Percentiles rank a stretch among this genome's conserved stretches.
Conservation (phyloP, 352 stramenopile species). For the Globisporangium carolinianum region DNA sequence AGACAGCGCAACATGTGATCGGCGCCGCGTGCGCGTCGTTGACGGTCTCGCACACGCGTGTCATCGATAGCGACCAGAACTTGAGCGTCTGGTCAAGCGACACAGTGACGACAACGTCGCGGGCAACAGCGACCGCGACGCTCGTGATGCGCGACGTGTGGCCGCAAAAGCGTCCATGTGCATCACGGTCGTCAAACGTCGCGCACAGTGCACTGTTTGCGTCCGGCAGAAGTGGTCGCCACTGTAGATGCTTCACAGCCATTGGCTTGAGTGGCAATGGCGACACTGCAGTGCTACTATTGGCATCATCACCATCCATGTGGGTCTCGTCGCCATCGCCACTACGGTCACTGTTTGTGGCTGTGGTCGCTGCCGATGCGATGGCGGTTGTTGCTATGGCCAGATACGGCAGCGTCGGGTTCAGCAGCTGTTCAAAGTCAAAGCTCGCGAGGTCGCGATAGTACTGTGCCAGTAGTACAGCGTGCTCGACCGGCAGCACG, state of each 20-base stretch:
- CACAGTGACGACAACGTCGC: slow-evolving; percentile 39
- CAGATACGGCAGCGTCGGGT: slow-evolving; percentile 15
- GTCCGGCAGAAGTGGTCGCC: slow-evolving; percentile 8
- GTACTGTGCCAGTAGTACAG: slow-evolving; percentile 12
- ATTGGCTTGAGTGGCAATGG: neutral
- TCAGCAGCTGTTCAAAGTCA: slow-evolving; percentile 43
- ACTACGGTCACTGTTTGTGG: neutral
- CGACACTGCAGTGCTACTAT: neutral
- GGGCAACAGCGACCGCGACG: slow-evolving; percentile 30
- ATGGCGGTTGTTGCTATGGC: neutral
- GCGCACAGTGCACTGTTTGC: slow-evolving; percentile 14
- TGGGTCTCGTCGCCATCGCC: neutral
- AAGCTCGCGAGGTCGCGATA: slow-evolving; percentile 38
- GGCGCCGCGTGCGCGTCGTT: slow-evolving; percentile 33
- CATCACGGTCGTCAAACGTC: slow-evolving; percentile 16
- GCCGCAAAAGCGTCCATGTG: slow-evolving; percentile 26
- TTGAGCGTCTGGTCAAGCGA: slow-evolving; percentile 37
- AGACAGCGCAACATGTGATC: slow-evolving; percentile 48
- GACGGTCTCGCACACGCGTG: slow-evolving; percentile 28
- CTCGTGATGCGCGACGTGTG: slow-evolving; percentile 42
- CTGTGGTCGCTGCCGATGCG: neutral
- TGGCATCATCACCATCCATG: too few relatives aligned
- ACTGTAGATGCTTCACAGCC: slow-evolving; percentile 1
- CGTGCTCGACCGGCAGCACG: neutral
- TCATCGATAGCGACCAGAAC: slow-evolving; percentile 32